Evolutionary conservation across 192 early-diverging fungal species (phyloP).

Genomic region (Linnemannia elongata): DNA sequence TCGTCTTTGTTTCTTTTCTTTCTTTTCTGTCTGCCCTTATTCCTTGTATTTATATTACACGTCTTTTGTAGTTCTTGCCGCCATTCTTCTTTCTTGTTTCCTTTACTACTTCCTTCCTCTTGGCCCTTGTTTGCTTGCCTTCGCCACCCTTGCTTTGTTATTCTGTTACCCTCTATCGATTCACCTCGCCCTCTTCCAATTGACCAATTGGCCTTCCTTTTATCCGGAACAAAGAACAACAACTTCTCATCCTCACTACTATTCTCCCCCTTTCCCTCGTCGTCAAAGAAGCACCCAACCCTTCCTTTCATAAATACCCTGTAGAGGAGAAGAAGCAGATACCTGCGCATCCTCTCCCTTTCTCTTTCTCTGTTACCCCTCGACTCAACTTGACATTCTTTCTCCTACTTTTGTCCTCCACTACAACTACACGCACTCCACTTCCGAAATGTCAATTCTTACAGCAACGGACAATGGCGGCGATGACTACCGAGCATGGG

Average conservation of each 20-base stretch:
- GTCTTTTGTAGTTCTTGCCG: neutral
- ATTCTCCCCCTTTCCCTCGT: too few relatives aligned
- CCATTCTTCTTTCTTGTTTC: neutral
- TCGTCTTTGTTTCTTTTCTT: neutral
- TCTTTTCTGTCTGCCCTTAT: neutral
- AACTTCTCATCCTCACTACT: too few relatives aligned
- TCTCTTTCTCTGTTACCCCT: too few relatives aligned
- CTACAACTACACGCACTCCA: neutral
- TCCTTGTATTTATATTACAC: neutral
- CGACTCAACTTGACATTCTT: too few relatives aligned
- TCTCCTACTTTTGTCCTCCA: too few relatives aligned
- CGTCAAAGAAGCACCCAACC: too few relatives aligned
- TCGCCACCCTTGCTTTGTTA: neutral
- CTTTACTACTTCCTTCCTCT: neutral
- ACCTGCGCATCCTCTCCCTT: too few relatives aligned
- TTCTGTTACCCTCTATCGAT: neutral
- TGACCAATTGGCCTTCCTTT: too few relatives aligned
- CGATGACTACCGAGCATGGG: conserved; percentile 52
- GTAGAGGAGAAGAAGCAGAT: too few relatives aligned
- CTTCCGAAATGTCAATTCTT: neutral
- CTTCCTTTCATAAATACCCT: too few relatives aligned
- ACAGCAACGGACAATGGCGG: conserved; percentile 8
- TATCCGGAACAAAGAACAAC: too few relatives aligned
- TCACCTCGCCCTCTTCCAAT: neutral
- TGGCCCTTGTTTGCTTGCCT: neutral